Evolutionary conservation across 2,329 filamentous ascomycete genomes (phyloP).

Genomic region (Sclerotinia spermophila): DNA sequence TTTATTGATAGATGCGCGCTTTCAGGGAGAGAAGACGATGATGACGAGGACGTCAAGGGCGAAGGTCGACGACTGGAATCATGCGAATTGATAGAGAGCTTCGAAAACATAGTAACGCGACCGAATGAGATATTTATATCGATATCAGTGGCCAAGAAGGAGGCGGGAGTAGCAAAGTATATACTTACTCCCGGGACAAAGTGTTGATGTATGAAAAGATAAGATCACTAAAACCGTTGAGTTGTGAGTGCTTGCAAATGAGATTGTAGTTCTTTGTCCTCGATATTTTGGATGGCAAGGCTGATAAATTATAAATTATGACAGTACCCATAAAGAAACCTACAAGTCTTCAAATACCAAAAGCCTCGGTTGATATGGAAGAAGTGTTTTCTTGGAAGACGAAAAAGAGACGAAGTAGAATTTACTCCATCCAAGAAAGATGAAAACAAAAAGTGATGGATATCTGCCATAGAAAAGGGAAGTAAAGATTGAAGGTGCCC

Average conservation of each 20-base stretch:
- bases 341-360: neutral
- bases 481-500: conserved; percentile 28
- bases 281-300: neutral
- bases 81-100: conserved; percentile 9
- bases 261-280: conserved; percentile 2
- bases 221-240: neutral
- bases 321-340: neutral
- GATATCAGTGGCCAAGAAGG: neutral
- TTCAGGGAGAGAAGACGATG: neutral
- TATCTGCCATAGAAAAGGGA: neutral
- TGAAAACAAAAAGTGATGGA: neutral
- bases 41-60: conserved; percentile 1
- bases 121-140: neutral
- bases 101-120: conserved; percentile 4
- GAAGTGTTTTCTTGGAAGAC: neutral
- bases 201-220: neutral
- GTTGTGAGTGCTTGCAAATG: neutral
- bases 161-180: neutral
- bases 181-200: neutral
- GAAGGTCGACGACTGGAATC: neutral
- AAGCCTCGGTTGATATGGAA: neutral
- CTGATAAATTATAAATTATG: neutral
- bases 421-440: neutral
- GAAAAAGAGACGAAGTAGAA: neutral
- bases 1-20: neutral